phyloP scores from a whole-genome alignment of 2,329 filamentous ascomycete genomes.

The Gyromitra esculenta region DNA sequence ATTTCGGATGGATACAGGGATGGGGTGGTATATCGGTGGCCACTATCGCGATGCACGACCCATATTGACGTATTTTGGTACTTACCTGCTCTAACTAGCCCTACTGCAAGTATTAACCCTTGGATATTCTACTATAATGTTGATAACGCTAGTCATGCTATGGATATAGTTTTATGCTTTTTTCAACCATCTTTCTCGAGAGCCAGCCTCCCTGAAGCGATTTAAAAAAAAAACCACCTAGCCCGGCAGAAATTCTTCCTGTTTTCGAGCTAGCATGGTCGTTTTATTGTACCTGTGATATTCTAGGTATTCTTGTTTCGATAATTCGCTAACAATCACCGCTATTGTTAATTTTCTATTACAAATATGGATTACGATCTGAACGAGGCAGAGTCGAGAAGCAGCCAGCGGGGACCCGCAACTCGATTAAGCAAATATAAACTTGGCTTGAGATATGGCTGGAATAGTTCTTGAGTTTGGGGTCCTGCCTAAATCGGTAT shows the following conservation, averaged over 20 bases:
- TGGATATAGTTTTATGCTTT: not conserved
- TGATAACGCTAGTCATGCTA: conserved; percentile 1
- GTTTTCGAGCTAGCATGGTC: not conserved
- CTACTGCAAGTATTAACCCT: not conserved
- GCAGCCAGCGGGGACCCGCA: not conserved
- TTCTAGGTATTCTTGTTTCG: not conserved
- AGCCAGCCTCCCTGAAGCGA: not conserved
- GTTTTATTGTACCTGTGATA: conserved; percentile 7
- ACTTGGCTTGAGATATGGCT: conserved; percentile 13
- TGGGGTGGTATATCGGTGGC: not conserved
- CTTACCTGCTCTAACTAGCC: not conserved
- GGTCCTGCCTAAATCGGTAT: conserved; percentile 37
- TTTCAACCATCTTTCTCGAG: not conserved
- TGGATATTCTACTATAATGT: not conserved
- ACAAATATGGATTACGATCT: conserved; percentile 28
- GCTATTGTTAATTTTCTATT: conserved; percentile 2
- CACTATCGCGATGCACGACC: not conserved
- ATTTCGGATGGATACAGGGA: not conserved
- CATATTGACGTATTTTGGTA: not conserved
- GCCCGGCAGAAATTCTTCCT: not conserved
- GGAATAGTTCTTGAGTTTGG: not conserved
- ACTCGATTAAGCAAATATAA: not conserved
- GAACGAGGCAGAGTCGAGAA: conserved; percentile 12
- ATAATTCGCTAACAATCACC: conserved; percentile 3
- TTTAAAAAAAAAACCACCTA: not conserved